Base-by-base conservation (phyloP, 768 basidiomycete genomes). In the Mycena belliarum region DNA sequence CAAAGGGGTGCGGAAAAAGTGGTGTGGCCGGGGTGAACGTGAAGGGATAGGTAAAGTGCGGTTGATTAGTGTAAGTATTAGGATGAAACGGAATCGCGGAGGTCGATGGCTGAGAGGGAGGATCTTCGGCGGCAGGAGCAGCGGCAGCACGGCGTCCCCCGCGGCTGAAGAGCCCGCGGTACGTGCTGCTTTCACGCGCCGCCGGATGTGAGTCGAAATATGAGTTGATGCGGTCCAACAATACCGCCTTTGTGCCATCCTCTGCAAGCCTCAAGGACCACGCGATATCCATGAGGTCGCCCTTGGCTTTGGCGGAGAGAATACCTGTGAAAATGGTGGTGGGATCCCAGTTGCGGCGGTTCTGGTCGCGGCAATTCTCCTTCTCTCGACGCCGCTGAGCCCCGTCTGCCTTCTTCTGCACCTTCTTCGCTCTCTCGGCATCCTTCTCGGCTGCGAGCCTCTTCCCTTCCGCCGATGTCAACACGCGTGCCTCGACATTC, bases 271-370 rank as follows among this genome's bases (percentile, higher is more conserved):
- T 14, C n/a, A 55, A 18, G 15, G 20, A 11, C 20, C 18, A 44
- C 9, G 53, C 53, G 20, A 55, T 25, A 38, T 55, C 53, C 21
- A 37, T 67, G 40, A 61, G 66, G 0, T 47, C 46, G 18, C 64
- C 61, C n/a, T 59, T 53, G 18, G 46, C 25, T 21, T 54, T 55
- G 15, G 53, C 44, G 73, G 0, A 80, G 55, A 35, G 66, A 49
- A n/a, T 18, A 5, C 45, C 46, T 3, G 46, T 48, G 28, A 55
- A 55, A 6, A 29, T 18, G n/a, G 14, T 18, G 37, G 12, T 12
- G 10, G 45, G 18, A 20, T 46, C 52, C 6, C 28, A 18, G 24
- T 16, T 46, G 6, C 33, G 33, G 23, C 54, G 33, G 7, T 33
- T 21, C 3, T 18, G 32, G 25, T 38, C 37, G 6, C 46, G 46